Conservation (phyloP, 768 basidiomycete species). For the Termitomyces heimii region DNA sequence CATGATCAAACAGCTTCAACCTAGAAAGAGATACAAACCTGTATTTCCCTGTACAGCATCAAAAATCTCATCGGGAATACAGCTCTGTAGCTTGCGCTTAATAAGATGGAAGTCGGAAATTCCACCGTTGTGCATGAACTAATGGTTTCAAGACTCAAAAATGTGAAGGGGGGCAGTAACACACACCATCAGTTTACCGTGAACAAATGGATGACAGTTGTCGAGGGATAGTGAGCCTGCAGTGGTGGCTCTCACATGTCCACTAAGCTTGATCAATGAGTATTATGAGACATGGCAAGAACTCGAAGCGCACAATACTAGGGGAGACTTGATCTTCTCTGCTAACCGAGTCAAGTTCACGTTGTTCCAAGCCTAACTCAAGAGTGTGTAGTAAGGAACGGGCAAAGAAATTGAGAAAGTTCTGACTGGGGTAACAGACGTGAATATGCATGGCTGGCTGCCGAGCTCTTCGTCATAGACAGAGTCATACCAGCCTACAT, state of each 20-base stretch:
- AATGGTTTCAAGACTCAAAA: slow-evolving; percentile 1
- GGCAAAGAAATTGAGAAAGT: slow-evolving; percentile 1
- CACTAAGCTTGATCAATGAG: slow-evolving; percentile 33
- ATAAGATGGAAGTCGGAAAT: slow-evolving; percentile 78
- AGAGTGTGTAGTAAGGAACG: background rate
- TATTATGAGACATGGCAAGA: background rate
- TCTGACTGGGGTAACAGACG: slow-evolving; percentile 84
- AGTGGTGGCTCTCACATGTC: slow-evolving; percentile 91
- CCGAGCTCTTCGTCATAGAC: slow-evolving; percentile 79
- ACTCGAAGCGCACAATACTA: slow-evolving; percentile 72
- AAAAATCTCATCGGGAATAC: slow-evolving; percentile 80
- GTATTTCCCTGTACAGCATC: slow-evolving; percentile 90
- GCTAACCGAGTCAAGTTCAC: slow-evolving; percentile 89
- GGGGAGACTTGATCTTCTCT: slow-evolving; percentile 93
- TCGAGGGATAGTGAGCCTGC: slow-evolving; percentile 87
- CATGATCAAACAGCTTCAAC: background rate
- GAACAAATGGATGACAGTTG: slow-evolving; percentile 93
- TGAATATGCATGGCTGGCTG: slow-evolving; percentile 90
- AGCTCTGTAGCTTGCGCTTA: slow-evolving; percentile 74
- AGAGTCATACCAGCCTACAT: slow-evolving; percentile 89
- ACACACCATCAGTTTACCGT: slow-evolving; percentile 86
- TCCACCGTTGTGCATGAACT: slow-evolving; percentile 99
- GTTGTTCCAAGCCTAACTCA: slow-evolving; percentile 88
- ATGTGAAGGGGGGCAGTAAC: background rate
- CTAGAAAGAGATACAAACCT: slow-evolving; percentile 35